These are phyloP conservation scores for Petunia hybrid DNA, from an alignment of 305 asterid genomes.

Conservation along the genomic window DNA sequence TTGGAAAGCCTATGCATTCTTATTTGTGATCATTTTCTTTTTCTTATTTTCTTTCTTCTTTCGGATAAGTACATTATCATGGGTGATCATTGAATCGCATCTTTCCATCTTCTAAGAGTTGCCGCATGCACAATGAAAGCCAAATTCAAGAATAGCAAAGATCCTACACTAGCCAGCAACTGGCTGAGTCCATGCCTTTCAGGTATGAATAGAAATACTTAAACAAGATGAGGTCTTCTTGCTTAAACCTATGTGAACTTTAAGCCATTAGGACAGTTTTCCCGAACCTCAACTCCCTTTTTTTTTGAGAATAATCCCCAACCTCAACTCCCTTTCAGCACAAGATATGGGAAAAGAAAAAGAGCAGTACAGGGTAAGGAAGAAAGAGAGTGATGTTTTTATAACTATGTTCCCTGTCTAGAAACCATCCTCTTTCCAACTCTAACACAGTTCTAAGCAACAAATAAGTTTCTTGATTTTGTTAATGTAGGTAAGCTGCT, in stretches of 20 bases:
- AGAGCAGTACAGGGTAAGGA: background rate
- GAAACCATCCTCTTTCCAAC: background rate
- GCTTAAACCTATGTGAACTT: background rate
- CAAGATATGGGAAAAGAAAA: background rate
- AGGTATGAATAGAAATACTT: background rate
- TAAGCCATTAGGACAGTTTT: background rate
- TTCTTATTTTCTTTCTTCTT: background rate
- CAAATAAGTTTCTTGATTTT: background rate
- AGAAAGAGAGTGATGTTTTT: background rate
- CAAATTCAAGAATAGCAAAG: background rate
- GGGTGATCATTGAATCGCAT: background rate
- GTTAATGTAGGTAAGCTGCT: background rate
- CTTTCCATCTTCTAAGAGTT: background rate
- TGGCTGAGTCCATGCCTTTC: background rate
- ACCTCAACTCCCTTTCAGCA: background rate
- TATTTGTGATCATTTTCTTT: background rate
- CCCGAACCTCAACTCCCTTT: background rate
- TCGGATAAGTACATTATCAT: background rate
- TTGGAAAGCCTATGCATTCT: background rate
- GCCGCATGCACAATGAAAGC: background rate
- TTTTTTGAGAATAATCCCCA: background rate
- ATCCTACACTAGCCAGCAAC: background rate
- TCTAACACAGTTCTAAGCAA: background rate
- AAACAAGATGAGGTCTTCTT: background rate
- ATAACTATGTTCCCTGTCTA: background rate